phyloP scores from a whole-genome alignment of 352 stramenopile species.

The Proteromonas lacertae region DNA sequence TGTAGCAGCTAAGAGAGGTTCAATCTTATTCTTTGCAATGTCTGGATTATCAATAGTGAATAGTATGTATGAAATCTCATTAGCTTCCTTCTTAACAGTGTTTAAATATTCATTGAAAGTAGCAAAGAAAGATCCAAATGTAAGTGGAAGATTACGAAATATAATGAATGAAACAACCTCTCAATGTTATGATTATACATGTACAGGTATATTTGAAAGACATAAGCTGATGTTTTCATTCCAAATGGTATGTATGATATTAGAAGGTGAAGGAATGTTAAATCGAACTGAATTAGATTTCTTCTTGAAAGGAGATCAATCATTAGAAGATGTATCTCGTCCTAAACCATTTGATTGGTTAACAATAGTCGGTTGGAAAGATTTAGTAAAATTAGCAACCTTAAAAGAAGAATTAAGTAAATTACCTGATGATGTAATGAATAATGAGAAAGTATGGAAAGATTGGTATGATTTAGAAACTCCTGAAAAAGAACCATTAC shows the following conservation, averaged over 20 bases:
- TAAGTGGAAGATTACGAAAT: conserved; percentile 35
- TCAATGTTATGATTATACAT: conserved; percentile 65
- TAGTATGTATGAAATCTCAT: conserved; percentile 44
- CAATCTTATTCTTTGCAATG: conserved; percentile 46
- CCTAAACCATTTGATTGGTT: conserved; percentile 57
- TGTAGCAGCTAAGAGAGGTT: conserved; percentile 35
- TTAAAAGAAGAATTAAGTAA: conserved; percentile 33
- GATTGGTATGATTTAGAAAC: conserved; percentile 63
- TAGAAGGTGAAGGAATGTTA: conserved; percentile 39
- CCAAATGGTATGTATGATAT: conserved; percentile 56
- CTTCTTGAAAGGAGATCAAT: conserved; percentile 45
- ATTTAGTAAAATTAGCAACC: conserved; percentile 46
- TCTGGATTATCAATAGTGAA: conserved; percentile 42
- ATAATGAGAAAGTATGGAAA: conserved; percentile 29
- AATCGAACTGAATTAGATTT: conserved; percentile 45
- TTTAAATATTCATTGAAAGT: conserved; percentile 37
- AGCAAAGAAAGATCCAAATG: conserved; percentile 26
- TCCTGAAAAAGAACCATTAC: conserved; percentile 33
- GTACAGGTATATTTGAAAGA: conserved; percentile 53
- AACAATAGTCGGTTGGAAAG: conserved; percentile 54
- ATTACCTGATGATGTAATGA: no score
- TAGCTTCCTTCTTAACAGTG: conserved; percentile 45
- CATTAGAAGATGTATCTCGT: conserved; percentile 45
- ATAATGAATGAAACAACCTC: conserved; percentile 54
- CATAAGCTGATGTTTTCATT: conserved; percentile 70